Percentiles rank a stretch among this genome's conserved stretches.
Conservation (phyloP, 2,329 filamentous ascomycete genomes). For the Exophiala alcalophila region DNA sequence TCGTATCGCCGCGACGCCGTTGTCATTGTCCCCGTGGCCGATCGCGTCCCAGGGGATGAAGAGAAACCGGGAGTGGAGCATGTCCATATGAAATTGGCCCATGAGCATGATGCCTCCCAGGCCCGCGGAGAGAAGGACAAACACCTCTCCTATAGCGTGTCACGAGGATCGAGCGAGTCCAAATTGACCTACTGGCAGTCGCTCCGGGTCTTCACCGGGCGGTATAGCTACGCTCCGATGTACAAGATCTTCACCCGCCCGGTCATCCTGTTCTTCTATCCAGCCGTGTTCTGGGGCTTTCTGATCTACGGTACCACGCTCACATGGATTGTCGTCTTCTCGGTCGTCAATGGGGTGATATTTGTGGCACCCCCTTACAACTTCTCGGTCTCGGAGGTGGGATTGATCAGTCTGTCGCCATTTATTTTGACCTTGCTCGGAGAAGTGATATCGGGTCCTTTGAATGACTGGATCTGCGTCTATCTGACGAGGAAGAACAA, state of each 20-base stretch:
- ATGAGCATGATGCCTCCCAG: constrained; percentile 22
- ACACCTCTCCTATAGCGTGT: constrained; percentile 18
- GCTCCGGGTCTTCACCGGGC: constrained; percentile 22
- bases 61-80: constrained; percentile 18
- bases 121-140: constrained; percentile 22
- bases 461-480: constrained; percentile 66
- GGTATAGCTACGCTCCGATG: constrained; percentile 22
- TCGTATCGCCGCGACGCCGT: constrained; percentile 38
- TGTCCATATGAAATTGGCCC: constrained; percentile 20
- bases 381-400: constrained; percentile 71
- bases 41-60: constrained; percentile 22
- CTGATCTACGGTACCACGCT: constrained; percentile 20
- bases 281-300: constrained; percentile 35
- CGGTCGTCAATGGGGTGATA: constrained; percentile 21
- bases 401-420: constrained; percentile 79
- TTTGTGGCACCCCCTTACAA: constrained; percentile 35
- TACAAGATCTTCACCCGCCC: constrained; percentile 30
- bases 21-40: constrained; percentile 31
- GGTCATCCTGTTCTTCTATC: constrained; percentile 24
- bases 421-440: constrained; percentile 81
- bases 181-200: constrained; percentile 23
- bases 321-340: constrained; percentile 23
- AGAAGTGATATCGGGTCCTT: constrained; percentile 69
- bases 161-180: constrained; percentile 12
- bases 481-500: constrained; percentile 69